Evolutionary conservation across 1,139 yeast species (phyloP).

Genomic region (Kodamaea fungicola): DNA sequence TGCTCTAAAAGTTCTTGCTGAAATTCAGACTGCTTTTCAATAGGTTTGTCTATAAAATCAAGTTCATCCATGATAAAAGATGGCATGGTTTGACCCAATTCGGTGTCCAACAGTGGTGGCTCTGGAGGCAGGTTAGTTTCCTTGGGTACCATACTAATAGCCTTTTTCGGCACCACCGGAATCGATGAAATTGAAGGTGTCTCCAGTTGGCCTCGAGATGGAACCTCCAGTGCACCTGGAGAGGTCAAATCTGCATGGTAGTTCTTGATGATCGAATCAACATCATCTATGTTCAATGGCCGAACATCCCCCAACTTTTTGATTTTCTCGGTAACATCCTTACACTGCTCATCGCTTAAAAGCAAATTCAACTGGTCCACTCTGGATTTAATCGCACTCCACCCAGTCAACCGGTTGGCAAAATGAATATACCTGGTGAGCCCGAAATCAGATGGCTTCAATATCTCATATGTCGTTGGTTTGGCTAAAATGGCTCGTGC

Average conservation of each 20-base stretch:
- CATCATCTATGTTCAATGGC: conserved; percentile 47
- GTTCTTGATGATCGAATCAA: conserved; percentile 46
- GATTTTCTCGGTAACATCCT: conserved; percentile 51
- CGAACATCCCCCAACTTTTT: conserved; percentile 56
- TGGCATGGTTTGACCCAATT: conserved; percentile 7
- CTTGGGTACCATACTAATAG: not conserved
- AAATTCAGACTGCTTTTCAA: conserved; percentile 1
- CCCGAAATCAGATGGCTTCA: conserved; percentile 56
- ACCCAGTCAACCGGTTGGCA: conserved; percentile 58
- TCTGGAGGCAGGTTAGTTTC: too few relatives aligned
- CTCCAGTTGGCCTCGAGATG: not conserved
- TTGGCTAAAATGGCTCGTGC: conserved; percentile 60
- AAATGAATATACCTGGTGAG: conserved; percentile 56
- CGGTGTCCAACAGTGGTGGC: conserved; percentile 7
- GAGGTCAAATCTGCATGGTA: conserved; percentile 35
- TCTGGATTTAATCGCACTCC: conserved; percentile 48
- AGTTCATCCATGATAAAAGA: conserved; percentile 6
- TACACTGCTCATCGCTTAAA: conserved; percentile 54
- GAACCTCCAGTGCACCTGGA: conserved; percentile 2
- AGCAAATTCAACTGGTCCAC: conserved; percentile 47
- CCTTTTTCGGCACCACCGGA: not conserved
- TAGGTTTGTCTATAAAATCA: conserved; percentile 1
- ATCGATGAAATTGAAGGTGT: not conserved
- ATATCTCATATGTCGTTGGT: conserved; percentile 57
- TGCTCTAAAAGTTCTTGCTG: conserved; percentile 6